These are phyloP conservation scores for Chaetomium globosum DNA, from an alignment of 2,329 filamentous ascomycete genomes.

Conservation along the genomic window DNA sequence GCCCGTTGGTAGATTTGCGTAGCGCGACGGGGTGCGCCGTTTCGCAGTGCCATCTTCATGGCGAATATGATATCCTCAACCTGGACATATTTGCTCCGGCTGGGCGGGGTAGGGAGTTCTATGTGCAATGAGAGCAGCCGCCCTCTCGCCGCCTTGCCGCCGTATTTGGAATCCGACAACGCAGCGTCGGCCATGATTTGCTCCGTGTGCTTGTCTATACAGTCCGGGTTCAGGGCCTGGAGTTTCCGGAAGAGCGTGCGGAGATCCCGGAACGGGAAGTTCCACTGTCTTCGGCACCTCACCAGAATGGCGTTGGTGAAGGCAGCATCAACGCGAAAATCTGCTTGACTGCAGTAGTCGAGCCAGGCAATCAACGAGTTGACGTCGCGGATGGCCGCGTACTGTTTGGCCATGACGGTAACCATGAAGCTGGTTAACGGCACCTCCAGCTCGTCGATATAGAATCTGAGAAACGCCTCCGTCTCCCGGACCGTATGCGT, in stretches of 20 bases:
- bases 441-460: conserved; percentile 43
- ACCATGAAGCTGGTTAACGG: conserved; percentile 45
- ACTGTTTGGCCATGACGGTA: conserved; percentile 49
- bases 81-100: conserved; percentile 38
- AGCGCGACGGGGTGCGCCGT: conserved; percentile 41
- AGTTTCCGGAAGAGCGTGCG: conserved; percentile 43
- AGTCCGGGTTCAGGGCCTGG: conserved; percentile 39
- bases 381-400: conserved; percentile 46
- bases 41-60: conserved; percentile 48
- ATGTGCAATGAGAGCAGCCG: conserved; percentile 38
- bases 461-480: conserved; percentile 47
- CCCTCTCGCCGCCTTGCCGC: conserved; percentile 29
- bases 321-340: conserved; percentile 43
- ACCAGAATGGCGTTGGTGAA: conserved; percentile 48
- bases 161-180: conserved; percentile 39
- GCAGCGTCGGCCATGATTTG: conserved; percentile 45
- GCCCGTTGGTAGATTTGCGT: conserved; percentile 47
- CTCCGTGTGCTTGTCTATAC: conserved; percentile 46
- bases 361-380: conserved; percentile 48
- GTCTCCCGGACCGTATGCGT: conserved; percentile 46
- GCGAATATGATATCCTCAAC: conserved; percentile 42
- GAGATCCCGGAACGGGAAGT: conserved; percentile 44
- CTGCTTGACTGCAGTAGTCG: conserved; percentile 43
- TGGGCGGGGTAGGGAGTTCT: conserved; percentile 33
- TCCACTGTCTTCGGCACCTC: conserved; percentile 46